Conservation (phyloP, 1,284 basidiomycete genomes). For the Trametes hirsuta region DNA sequence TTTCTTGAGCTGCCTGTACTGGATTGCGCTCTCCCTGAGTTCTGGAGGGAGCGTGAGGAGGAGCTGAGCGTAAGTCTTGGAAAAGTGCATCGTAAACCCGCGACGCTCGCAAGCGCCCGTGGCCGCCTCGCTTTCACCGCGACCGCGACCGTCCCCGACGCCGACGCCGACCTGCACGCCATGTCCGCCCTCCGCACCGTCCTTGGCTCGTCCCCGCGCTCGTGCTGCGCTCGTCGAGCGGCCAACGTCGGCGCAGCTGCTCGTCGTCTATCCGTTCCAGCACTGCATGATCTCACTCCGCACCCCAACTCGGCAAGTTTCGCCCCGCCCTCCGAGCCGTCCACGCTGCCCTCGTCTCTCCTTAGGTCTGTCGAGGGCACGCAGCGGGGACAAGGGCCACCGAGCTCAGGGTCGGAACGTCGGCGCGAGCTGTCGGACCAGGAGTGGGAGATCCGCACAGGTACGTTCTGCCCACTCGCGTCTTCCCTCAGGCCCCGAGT, state of each 20-base stretch:
- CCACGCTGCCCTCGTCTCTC: not conserved
- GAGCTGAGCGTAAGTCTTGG: slow-evolving; percentile 76
- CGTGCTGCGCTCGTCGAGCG: not conserved
- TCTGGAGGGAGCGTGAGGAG: slow-evolving; percentile 76
- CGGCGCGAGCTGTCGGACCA: slow-evolving; percentile 40
- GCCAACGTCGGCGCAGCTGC: not conserved
- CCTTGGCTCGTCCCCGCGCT: not conserved
- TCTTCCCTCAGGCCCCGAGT: not conserved
- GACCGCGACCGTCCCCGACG: not conserved
- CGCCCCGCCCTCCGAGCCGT: not conserved
- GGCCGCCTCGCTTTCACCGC: not conserved
- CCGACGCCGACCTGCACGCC: not conserved
- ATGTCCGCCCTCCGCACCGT: slow-evolving; percentile 5
- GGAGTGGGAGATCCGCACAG: slow-evolving; percentile 63
- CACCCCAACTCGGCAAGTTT: not conserved
- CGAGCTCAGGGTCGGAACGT: slow-evolving; percentile 1
- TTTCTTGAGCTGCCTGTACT: slow-evolving; percentile 92
- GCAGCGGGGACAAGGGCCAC: not conserved
- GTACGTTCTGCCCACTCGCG: not conserved
- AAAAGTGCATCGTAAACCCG: slow-evolving; percentile 70
- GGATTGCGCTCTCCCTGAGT: slow-evolving; percentile 77
- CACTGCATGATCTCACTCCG: not conserved
- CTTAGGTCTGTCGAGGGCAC: not conserved
- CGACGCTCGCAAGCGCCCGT: not conserved
- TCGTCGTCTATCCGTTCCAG: not conserved